Conservation (phyloP, 2,329 filamentous ascomycete genomes). For the Aspergillus cejpii region DNA sequence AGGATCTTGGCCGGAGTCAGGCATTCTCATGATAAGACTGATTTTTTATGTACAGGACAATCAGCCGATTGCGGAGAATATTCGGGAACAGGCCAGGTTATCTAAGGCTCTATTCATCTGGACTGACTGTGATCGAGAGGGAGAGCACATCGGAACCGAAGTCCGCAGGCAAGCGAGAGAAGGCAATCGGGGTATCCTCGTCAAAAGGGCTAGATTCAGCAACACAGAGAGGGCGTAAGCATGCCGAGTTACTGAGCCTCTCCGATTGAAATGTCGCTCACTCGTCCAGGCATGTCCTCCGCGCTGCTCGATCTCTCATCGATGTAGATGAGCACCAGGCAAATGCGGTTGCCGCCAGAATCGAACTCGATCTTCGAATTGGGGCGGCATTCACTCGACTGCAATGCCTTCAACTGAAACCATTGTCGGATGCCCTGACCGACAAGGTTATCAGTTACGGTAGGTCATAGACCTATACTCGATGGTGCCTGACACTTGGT, state of each 20-base stretch:
- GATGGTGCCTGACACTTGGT: not conserved
- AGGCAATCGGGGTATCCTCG: conserved; percentile 65
- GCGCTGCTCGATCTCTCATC: conserved; percentile 69
- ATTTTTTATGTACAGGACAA: conserved; percentile 57
- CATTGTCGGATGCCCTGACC: conserved; percentile 60
- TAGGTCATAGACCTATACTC: conserved; percentile 31
- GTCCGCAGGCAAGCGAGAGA: conserved; percentile 73
- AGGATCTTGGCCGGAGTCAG: too few relatives aligned
- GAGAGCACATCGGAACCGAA: conserved; percentile 90
- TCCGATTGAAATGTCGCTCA: too few relatives aligned
- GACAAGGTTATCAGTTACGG: conserved; percentile 73
- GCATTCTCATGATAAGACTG: conserved; percentile 12
- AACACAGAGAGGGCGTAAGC: conserved; percentile 85
- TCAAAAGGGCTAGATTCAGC: conserved; percentile 86
- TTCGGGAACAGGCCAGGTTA: conserved; percentile 67
- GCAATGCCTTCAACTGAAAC: conserved; percentile 69
- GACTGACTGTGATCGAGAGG: conserved; percentile 98
- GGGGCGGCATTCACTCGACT: conserved; percentile 89
- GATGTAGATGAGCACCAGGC: conserved; percentile 78
- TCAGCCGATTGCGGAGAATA: conserved; percentile 74
- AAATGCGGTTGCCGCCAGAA: conserved; percentile 77
- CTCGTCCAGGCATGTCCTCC: conserved; percentile 65
- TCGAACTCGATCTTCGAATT: conserved; percentile 87
- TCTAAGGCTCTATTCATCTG: conserved; percentile 82
- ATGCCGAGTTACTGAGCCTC: too few relatives aligned